Evolutionary conservation across 345 rosid species (phyloP), one percentile per base, ranked within the genome.

Genomic region (Citrus maxima): DNA sequence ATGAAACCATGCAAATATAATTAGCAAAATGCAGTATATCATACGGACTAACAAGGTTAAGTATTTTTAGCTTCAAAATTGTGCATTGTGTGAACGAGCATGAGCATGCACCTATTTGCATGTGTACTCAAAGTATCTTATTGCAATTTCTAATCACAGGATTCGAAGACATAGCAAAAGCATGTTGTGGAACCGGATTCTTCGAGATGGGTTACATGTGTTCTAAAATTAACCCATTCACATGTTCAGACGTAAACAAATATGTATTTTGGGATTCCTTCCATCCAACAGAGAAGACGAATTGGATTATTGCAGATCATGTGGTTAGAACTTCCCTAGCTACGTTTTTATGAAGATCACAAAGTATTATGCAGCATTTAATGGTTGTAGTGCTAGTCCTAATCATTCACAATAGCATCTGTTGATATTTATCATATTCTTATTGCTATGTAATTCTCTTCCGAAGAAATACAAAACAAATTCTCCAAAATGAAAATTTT

Each of bases 231-330:
- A 90, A 82, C 68, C 91, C 89, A 4, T 86, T 89, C 63, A 89
- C 94, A 34, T 90, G 94, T 71, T 63, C 87, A n/a, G 90, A 92
- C 67, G 92, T 91, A 28, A 85, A 81, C 70, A 80, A 76, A 38
- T 90, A 88, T 73, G 86, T 88, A 25, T 91, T 91, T 60, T 91
- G 95, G 93, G 95, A 91, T 77, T 80, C 95, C 37, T 89, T 91
- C 78, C 95, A 91, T 77, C 89, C 93, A 1, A 88, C 97, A 6
- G 97, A 93, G 85, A 89, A 84, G 79, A 85, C 93, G 35, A 87
- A 75, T 28, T 4, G 38, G 21, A 85, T 91, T 28, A 46, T 86
- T 22, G 88, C 90, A 19, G 85, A 75, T 77, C 67, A 91, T 79
- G 58, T 82, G 62, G 60, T 90, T 8, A 83, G 85, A 70, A 65